These are phyloP conservation scores for Xylaria flabelliformis DNA, from an alignment of 495 filamentous ascomycete species.

Conservation along the genomic window DNA sequence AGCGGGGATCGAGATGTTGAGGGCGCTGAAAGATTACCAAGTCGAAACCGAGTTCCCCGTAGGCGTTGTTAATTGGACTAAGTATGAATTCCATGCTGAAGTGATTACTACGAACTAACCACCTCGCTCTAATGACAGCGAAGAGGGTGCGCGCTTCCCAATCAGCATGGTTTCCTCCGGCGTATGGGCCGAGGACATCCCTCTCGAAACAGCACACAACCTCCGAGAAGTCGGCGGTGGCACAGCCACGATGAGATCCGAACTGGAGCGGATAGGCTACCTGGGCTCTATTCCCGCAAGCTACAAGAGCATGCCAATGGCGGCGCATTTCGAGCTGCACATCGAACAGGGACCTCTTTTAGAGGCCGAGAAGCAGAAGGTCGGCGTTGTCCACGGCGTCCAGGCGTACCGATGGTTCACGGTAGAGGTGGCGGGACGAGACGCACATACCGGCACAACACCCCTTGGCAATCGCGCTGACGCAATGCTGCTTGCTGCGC, in stretches of 20 bases:
- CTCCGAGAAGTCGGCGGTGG: conserved; percentile 61
- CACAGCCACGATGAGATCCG: conserved; percentile 67
- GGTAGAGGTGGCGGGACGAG: conserved; percentile 66
- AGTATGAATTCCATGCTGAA: conserved; percentile 57
- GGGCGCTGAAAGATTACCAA: conserved; percentile 69
- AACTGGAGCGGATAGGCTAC: conserved; percentile 74
- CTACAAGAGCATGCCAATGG: conserved; percentile 69
- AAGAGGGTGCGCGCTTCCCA: conserved; percentile 83
- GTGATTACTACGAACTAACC: background rate
- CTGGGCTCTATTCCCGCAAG: conserved; percentile 64
- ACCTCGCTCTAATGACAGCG: conserved; percentile 40
- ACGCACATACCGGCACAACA: conserved; percentile 78
- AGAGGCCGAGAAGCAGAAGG: conserved; percentile 61
- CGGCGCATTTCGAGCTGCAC: conserved; percentile 83
- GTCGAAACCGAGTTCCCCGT: conserved; percentile 74
- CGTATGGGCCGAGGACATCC: conserved; percentile 75
- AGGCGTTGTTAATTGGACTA: conserved; percentile 83
- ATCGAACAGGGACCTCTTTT: conserved; percentile 81
- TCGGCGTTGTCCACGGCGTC: conserved; percentile 74
- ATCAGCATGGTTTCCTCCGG: conserved; percentile 78
- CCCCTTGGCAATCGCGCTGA: conserved; percentile 62
- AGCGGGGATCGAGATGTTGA: conserved; percentile 74
- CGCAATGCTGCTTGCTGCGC: conserved; percentile 59
- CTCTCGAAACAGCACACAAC: conserved; percentile 66
- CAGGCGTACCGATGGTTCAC: conserved; percentile 74